Evolutionary conservation across 306 rosid genomes (phyloP).

Genomic region (Cucurbita argyrosperma): DNA sequence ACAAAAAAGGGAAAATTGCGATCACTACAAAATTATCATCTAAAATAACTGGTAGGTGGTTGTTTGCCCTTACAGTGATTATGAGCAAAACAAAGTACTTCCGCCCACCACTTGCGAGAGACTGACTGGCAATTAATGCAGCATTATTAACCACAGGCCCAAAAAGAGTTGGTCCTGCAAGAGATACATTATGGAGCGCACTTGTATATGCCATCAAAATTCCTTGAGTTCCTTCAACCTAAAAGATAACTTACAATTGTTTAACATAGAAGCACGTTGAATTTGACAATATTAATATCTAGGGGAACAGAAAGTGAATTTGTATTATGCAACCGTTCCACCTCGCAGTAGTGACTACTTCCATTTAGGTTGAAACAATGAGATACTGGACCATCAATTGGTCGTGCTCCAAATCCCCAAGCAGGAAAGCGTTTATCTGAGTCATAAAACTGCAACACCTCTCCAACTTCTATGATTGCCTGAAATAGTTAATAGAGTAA

Average conservation of each 20-base stretch:
- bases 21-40: background rate
- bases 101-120: constrained; percentile 57
- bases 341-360: constrained; percentile 86
- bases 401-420: constrained; percentile 99
- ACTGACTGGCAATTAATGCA: constrained; percentile 87
- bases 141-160: constrained; percentile 91
- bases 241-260: constrained; percentile 16
- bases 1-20: background rate
- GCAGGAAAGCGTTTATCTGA: constrained; percentile 89
- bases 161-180: constrained; percentile 99
- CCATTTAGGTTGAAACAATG: constrained; percentile 99
- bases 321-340: constrained; percentile 17
- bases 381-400: constrained; percentile 96
- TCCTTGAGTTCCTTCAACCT: constrained; percentile 99
- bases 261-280: constrained; percentile 4
- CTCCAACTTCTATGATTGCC: constrained; percentile 93
- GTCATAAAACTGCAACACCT: constrained; percentile 88
- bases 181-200: constrained; percentile 93
- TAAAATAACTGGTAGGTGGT: background rate
- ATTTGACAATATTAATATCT: constrained; percentile 8
- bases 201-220: constrained; percentile 90
- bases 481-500: constrained; percentile 15
- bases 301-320: constrained; percentile 16
- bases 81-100: constrained; percentile 86
- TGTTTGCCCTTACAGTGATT: constrained; percentile 57